Base-by-base conservation (phyloP, 345 rosid genomes). In the Eucalyptus leucophloia region DNA sequence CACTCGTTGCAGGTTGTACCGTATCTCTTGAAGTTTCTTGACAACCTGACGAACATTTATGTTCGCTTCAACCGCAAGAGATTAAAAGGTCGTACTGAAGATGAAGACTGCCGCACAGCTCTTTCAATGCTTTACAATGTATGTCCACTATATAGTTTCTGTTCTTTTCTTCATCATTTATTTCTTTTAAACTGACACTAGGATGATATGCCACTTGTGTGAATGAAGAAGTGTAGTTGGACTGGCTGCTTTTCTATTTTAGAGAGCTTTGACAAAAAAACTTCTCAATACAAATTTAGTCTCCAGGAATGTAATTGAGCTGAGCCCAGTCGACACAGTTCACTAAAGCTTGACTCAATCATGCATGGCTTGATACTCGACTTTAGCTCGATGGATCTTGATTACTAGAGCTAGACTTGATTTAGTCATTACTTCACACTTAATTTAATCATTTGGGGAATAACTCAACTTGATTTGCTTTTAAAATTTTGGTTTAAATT, bases 1-100 rank as follows among this genome's bases (percentile, higher is more conserved):
- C 56, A 28, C 17, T 65, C 3, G 40, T 90, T 80, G 65, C 90
- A 98, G 99, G 99, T 98, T 91, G 99, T 98, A 89, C 99, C 99
- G 12, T 94, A 95, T 92, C 99, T 98, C 87, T 89, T 98, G 92
- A 96, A 94, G 94, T 98, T 95, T 95, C 98, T 98, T 56, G 99
- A 97, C 94, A 95, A 94, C 91, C 99, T 98, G 90, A 98, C 99
- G 81, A 98, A 98, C 91, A 94, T 98, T 91, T 98, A 96, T 94
- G 99, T 98, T 42, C 95, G 99, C 89, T 96, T 97, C 92, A 98
- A 98, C 92, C 99, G 99, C 56, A 98, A 97, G 96, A 95, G 99
- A 91, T 92, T 98, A 81, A 98, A 98, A 93, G 99, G 99, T 88
- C 98, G 99, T 90, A 94, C 97, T 18, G 99, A 95, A 89, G 97